Base-by-base conservation (phyloP, 1,139 yeast species). In the Pichia terricola region DNA sequence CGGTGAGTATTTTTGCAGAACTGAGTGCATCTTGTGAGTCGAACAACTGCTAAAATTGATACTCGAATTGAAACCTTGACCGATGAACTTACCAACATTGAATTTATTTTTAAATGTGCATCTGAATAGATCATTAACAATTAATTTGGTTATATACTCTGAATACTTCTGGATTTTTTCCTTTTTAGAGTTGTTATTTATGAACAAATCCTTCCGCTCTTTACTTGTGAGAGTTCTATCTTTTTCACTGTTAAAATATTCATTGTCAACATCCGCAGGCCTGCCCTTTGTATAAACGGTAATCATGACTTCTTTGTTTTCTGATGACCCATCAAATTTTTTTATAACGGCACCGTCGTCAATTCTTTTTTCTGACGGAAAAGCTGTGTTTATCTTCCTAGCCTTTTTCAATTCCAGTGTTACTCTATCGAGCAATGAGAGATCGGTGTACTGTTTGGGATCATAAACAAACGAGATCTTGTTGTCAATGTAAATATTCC, bases 231-330 rank as follows among this genome's bases (percentile, higher is more conserved):
- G 37, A 22, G 35, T 34, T 6, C 11, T 25, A 28, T 30, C n/a
- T 10, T 28, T 28, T 33, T 11, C 22, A 8, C n/a, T 10, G 11
- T 9, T 11, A 11, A n/a, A n/a, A 34, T 34, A 6, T 22, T 40
- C 41, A 7, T 11, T 7, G 6, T 41, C 38, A 26, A 26, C 10
- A 30, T 32, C 39, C 6, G 26, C 30, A 31, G 28, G 40, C n/a
- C 43, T 47, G 4, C 53, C 53, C 30, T 43, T 42, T 4, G 53
- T 50, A 34, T 48, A 50, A 26, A 50, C 38, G 3, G 41, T 44
- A 4, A 50, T 46, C 3, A 43, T 39, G 6, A 50, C 39, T 16
- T 46, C 35, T 31, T 40, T 16, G 1, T 26, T 35, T 30, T 44
- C 43, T 11, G 38, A 35, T 7, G 39, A 6, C 6, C 25, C 35